Evolutionary conservation across 1,284 basidiomycete genomes (phyloP).

Genomic region (Fomitopsis schrenkii): DNA sequence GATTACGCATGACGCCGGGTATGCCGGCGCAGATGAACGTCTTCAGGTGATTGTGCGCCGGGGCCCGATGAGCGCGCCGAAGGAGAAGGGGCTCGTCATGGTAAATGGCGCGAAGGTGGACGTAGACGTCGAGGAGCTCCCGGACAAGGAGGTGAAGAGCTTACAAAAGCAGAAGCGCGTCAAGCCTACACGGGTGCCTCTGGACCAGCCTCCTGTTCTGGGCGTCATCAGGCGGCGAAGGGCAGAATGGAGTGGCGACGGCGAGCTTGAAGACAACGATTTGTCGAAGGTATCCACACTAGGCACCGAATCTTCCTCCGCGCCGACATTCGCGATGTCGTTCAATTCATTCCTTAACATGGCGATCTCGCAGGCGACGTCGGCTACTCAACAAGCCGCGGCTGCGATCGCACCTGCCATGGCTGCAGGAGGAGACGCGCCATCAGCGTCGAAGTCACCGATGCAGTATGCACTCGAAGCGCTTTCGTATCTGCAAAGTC

Average conservation of each 20-base stretch:
- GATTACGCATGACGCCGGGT: slow-evolving; percentile 81
- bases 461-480: slow-evolving; percentile 81
- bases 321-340: slow-evolving; percentile 66
- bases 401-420: slow-evolving; percentile 63
- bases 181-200: slow-evolving; percentile 82
- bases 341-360: slow-evolving; percentile 68
- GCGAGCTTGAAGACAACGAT: slow-evolving; percentile 22
- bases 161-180: slow-evolving; percentile 84
- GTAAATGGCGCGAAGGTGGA: slow-evolving; percentile 86
- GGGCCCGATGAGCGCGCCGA: slow-evolving; percentile 53
- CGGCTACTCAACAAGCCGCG: slow-evolving; percentile 68
- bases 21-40: slow-evolving; percentile 67
- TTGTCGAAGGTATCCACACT: slow-evolving; percentile 16
- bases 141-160: slow-evolving; percentile 84
- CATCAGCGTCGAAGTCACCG: slow-evolving; percentile 55
- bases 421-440: slow-evolving; percentile 36
- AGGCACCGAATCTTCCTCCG: slow-evolving; percentile 39
- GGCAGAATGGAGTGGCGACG: slow-evolving; percentile 55
- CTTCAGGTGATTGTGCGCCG: slow-evolving; percentile 73
- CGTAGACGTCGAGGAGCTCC: slow-evolving; percentile 90
- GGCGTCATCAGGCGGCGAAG: slow-evolving; percentile 64
- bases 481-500: slow-evolving; percentile 73
- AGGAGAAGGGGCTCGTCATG: slow-evolving; percentile 78
- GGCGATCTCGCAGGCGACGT: slow-evolving; percentile 70
- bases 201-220: slow-evolving; percentile 88